Conservation (phyloP, 2,329 filamentous ascomycete species). For the Catunica adiposa region DNA sequence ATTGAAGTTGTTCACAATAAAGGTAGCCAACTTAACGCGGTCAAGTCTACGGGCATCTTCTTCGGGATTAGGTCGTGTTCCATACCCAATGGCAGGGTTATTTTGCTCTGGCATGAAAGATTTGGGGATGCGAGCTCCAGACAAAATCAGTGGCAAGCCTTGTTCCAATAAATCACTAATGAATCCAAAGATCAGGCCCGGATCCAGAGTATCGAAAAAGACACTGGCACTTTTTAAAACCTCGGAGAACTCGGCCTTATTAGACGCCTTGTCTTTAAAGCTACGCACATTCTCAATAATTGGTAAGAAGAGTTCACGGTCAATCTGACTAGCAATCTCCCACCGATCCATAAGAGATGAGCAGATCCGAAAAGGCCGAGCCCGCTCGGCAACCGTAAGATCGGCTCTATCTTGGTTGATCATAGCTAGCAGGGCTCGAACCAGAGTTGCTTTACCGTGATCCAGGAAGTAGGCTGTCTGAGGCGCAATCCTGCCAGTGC, state of each 20-base stretch:
- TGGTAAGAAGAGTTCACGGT: slow-evolving; percentile 76
- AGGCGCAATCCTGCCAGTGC: slow-evolving; percentile 33
- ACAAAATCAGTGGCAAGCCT: slow-evolving; percentile 24
- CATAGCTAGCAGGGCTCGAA: slow-evolving; percentile 59
- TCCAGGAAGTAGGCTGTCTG: slow-evolving; percentile 70
- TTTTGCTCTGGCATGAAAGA: not conserved
- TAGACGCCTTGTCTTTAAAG: slow-evolving; percentile 49
- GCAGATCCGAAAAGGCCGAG: slow-evolving; percentile 77
- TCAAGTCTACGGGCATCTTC: slow-evolving; percentile 33
- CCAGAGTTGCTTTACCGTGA: slow-evolving; percentile 59
- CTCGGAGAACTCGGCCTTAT: slow-evolving; percentile 62
- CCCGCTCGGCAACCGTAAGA: slow-evolving; percentile 38
- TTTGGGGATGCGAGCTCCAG: slow-evolving; percentile 25
- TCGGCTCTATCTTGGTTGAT: slow-evolving; percentile 38
- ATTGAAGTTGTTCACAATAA: slow-evolving; percentile 79
- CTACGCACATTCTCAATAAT: slow-evolving; percentile 63
- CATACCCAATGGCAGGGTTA: not conserved
- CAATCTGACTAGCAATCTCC: slow-evolving; percentile 84
- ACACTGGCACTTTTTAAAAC: slow-evolving; percentile 84
- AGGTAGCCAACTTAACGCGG: slow-evolving; percentile 58
- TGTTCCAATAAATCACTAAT: slow-evolving; percentile 51
- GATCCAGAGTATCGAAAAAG: slow-evolving; percentile 96
- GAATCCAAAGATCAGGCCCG: slow-evolving; percentile 79
- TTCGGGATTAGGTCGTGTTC: not conserved
- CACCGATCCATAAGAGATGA: slow-evolving; percentile 94